phyloP scores from a whole-genome alignment of 2,329 filamentous ascomycete species.

The Hypoxylon sp. region DNA sequence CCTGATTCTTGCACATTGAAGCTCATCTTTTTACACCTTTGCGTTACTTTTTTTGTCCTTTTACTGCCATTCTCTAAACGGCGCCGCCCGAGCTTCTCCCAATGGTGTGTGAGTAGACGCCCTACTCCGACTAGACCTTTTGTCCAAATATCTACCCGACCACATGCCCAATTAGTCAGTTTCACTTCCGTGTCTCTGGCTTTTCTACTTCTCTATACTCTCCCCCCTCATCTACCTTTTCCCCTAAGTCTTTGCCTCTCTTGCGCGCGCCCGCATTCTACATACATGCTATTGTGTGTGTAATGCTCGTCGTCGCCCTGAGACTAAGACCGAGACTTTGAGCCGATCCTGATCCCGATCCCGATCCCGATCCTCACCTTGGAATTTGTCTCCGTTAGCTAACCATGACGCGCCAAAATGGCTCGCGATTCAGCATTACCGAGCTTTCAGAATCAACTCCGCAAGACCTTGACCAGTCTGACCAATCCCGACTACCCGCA shows the following conservation, averaged over 20 bases:
- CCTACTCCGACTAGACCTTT: conserved; percentile 13
- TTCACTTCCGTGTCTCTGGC: neutral
- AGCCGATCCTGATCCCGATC: conserved; percentile 11
- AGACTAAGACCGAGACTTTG: neutral
- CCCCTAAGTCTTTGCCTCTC: conserved; percentile 5
- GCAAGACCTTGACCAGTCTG: conserved; percentile 35
- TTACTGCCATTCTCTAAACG: too few relatives aligned
- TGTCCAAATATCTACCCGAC: conserved; percentile 14
- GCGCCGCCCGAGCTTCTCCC: conserved; percentile 6
- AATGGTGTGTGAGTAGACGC: conserved; percentile 34
- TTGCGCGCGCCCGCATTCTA: conserved; percentile 2
- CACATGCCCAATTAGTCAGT: conserved; percentile 17
- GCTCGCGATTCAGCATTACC: conserved; percentile 41
- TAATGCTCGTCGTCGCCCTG: conserved; percentile 15
- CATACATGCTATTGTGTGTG: conserved; percentile 22
- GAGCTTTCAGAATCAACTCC: conserved; percentile 39
- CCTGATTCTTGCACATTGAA: conserved; percentile 19
- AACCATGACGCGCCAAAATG: conserved; percentile 43
- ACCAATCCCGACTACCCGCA: conserved; percentile 11
- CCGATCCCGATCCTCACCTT: conserved; percentile 6
- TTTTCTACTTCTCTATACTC: neutral
- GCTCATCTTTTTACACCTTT: neutral
- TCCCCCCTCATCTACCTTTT: neutral
- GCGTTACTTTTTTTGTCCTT: conserved; percentile 25
- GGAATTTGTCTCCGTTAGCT: conserved; percentile 33